Conservation (phyloP, 2,329 filamentous ascomycete species). For the Nigrospora osmanthi region DNA sequence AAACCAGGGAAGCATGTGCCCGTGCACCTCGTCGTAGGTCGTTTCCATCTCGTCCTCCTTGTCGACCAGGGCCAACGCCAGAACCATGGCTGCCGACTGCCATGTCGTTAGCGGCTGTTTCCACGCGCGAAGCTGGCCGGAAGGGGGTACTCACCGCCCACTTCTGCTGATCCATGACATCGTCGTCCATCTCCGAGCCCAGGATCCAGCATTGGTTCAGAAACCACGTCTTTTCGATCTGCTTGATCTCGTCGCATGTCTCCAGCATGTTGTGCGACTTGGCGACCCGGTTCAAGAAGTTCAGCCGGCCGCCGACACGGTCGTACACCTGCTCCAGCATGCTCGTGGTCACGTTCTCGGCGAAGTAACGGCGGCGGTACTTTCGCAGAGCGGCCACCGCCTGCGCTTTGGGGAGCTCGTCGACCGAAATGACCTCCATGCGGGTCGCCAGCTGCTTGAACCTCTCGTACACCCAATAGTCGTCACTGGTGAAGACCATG, state of each 20-base stretch:
- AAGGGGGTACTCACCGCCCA: conserved; percentile 62
- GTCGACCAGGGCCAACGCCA: conserved; percentile 87
- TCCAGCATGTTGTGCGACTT: conserved; percentile 42
- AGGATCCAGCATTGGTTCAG: conserved; percentile 70
- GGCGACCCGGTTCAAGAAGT: conserved; percentile 44
- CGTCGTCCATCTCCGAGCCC: conserved; percentile 76
- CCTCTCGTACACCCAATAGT: conserved; percentile 51
- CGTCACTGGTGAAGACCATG: conserved; percentile 46
- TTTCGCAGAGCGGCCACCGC: conserved; percentile 39
- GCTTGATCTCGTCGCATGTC: conserved; percentile 49
- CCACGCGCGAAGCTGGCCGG: background rate
- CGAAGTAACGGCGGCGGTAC: conserved; percentile 39
- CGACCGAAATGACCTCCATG: conserved; percentile 45
- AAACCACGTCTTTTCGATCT: conserved; percentile 68
- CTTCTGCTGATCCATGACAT: conserved; percentile 97
- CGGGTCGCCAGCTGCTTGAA: conserved; percentile 47
- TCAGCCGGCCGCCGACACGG: conserved; percentile 43
- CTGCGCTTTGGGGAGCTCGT: conserved; percentile 39
- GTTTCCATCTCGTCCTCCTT: conserved; percentile 59
- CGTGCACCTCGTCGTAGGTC: conserved; percentile 56
- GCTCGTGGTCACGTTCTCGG: conserved; percentile 27
- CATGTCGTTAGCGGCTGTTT: background rate
- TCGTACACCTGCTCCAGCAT: conserved; percentile 44
- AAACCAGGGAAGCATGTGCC: conserved; percentile 73
- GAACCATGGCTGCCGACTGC: conserved; percentile 83